phyloP scores from a whole-genome alignment of 2,329 filamentous ascomycete species.

The Penicillium sp. region DNA sequence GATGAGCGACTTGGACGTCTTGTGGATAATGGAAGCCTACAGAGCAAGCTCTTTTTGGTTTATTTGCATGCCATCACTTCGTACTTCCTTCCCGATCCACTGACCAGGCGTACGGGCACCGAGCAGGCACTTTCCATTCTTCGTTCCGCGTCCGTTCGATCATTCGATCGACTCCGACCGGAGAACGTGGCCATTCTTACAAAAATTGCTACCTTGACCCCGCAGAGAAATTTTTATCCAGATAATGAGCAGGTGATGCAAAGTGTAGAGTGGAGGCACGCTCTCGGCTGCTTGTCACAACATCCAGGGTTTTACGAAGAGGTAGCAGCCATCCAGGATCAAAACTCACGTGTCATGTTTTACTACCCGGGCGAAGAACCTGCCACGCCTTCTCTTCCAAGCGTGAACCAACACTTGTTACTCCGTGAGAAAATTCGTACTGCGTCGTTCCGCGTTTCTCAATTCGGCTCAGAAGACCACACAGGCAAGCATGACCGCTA shows the following conservation, averaged over 20 bases:
- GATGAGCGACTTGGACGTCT: slow-evolving; percentile 48
- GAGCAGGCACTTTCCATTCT: slow-evolving; percentile 27
- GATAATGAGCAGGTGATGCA: slow-evolving; percentile 42
- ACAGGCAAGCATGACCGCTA: slow-evolving; percentile 24
- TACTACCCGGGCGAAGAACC: slow-evolving; percentile 20
- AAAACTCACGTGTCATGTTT: slow-evolving; percentile 24
- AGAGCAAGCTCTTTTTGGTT: slow-evolving; percentile 42
- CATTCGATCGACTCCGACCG: slow-evolving; percentile 38
- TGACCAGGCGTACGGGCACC: slow-evolving; percentile 29
- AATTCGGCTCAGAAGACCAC: slow-evolving; percentile 38
- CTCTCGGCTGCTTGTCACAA: slow-evolving; percentile 41
- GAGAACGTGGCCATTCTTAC: slow-evolving; percentile 20
- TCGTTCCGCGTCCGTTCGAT: slow-evolving; percentile 45
- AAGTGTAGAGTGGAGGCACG: slow-evolving; percentile 38
- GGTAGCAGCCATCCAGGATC: slow-evolving; percentile 28
- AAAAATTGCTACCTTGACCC: slow-evolving; percentile 33
- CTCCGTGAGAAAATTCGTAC: slow-evolving; percentile 27
- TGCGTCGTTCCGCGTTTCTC: slow-evolving; percentile 26
- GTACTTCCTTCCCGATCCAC: slow-evolving; percentile 27
- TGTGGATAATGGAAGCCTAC: slow-evolving; percentile 39
- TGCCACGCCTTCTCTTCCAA: neutral
- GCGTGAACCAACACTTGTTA: slow-evolving; percentile 12
- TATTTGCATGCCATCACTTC: slow-evolving; percentile 37
- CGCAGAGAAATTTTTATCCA: slow-evolving; percentile 41
- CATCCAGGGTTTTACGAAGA: slow-evolving; percentile 38